Evolutionary conservation across 805 yeast genomes (phyloP), one percentile per base, ranked within the genome.

Genomic region (Martiniozyma abietophila): DNA sequence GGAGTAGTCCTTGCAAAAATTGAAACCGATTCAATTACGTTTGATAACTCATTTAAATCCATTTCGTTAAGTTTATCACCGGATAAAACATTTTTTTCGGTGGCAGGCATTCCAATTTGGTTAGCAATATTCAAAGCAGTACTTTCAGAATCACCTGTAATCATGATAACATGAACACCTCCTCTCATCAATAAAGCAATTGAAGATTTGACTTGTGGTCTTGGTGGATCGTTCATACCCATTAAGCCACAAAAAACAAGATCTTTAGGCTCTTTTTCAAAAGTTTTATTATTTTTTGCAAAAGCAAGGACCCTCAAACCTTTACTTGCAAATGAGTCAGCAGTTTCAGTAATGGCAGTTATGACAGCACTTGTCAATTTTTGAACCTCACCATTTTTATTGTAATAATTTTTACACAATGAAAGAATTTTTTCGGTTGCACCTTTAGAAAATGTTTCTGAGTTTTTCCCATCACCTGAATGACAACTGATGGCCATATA

Each of bases 141-240:
- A 11, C 80, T 76, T 43, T 86, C 94, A 24, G 84, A 71, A 56
- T 88, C 96, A 48, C 96, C 96, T 7, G 99, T 92, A 44, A 92
- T 89, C 97, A 92, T 92, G 33, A 92, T 83, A n/a, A 92, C 85
- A 51, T 85, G 94, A 27, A 92, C 98, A 28, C 97, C 95, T 42
- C 97, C 96, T 50, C 76, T 76, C 64, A 86, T 67, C 38, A 92
- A 67, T 43, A 76, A 67, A 25, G 81, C 71, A 38, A 92, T 72
- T 2, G 96, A 81, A 32, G 67, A 63, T 31, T 74, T 70, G 4
- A 92, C 97, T 42, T 80, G 76, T 8, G 88, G 80, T 50, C 98
- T 74, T 38, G 99, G 99, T 8, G 99, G 99, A 59, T 92, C 99
- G 49, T 84, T 85, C 95, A 92, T 86, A 36, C 96, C 97, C 43